These are phyloP conservation scores for Rauvolfia tetraphylla DNA, from an alignment of 257 asterid species.

Conservation along the genomic window DNA sequence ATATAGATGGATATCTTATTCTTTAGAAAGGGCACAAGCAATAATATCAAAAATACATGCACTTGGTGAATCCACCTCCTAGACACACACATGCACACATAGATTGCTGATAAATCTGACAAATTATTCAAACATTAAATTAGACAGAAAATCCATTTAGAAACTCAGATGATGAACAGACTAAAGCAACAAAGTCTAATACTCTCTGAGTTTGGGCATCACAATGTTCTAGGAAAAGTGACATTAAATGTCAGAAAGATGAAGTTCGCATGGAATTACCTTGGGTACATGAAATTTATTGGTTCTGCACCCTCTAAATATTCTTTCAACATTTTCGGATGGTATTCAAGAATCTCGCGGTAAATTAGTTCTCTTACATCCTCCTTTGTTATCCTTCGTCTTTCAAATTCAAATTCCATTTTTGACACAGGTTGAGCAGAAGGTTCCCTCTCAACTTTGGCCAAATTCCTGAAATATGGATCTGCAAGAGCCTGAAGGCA, in stretches of 20 bases:
- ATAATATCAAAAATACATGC: background rate
- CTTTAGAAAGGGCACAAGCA: background rate
- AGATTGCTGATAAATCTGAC: background rate
- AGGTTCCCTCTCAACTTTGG: constrained; percentile 97
- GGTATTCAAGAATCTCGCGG: constrained; percentile 93
- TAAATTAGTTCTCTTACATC: constrained; percentile 87
- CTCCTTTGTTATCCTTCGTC: constrained; percentile 91
- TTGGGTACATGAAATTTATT: constrained; percentile 93
- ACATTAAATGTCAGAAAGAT: background rate
- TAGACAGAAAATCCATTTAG: background rate
- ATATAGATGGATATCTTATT: background rate
- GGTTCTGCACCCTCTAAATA: constrained; percentile 86
- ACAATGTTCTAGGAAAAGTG: background rate
- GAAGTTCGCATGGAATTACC: constrained; percentile 38
- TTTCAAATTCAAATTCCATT: constrained; percentile 98
- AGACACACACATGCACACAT: too few relatives aligned
- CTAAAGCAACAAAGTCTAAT: background rate
- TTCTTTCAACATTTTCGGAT: constrained; percentile 94
- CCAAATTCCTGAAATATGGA: constrained; percentile 95
- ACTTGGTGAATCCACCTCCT: background rate
- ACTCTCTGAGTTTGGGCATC: background rate
- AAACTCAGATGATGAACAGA: background rate
- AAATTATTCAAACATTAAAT: constrained; percentile 6
- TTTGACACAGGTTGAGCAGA: constrained; percentile 89
- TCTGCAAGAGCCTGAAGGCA: constrained; percentile 91